These are phyloP conservation scores for Alternaria dauci DNA, from an alignment of 2,329 filamentous ascomycete genomes.

Conservation along the genomic window DNA sequence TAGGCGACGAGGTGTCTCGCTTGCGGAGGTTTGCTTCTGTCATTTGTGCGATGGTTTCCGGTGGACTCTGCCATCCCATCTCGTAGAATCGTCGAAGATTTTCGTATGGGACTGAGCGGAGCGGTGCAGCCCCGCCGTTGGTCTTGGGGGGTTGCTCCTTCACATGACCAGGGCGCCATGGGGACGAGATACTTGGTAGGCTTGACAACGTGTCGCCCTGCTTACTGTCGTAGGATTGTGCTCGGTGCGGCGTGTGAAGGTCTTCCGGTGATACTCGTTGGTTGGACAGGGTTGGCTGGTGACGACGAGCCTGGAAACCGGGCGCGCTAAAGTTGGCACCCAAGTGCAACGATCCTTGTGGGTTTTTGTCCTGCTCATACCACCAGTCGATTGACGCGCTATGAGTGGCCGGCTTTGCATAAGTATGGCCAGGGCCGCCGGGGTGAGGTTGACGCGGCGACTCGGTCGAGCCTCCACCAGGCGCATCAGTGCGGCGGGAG, in stretches of 20 bases:
- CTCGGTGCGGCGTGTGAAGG: not conserved
- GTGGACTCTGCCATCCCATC: not conserved
- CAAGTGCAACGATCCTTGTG: not conserved
- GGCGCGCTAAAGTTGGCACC: not conserved
- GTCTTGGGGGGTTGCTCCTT: not conserved
- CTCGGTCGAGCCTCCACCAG: not conserved
- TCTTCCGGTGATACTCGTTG: not conserved
- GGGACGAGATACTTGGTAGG: constrained; percentile 5
- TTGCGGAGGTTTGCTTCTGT: not conserved
- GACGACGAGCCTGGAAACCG: too few species aligned
- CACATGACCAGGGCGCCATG: not conserved
- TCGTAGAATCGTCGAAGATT: not conserved
- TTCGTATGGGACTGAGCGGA: not conserved
- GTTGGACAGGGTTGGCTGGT: not conserved
- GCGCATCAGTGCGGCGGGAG: not conserved
- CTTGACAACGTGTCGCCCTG: not conserved
- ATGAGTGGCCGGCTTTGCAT: not conserved
- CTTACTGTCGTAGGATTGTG: not conserved
- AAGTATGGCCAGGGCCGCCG: not conserved
- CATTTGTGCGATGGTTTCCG: not conserved
- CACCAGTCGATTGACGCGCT: not conserved
- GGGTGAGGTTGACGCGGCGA: not conserved
- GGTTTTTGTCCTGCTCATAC: not conserved
- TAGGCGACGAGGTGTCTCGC: not conserved
- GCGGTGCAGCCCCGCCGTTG: not conserved